Conservation (phyloP, 345 rosid genomes). For the Bruguiera gymnorhiza region DNA sequence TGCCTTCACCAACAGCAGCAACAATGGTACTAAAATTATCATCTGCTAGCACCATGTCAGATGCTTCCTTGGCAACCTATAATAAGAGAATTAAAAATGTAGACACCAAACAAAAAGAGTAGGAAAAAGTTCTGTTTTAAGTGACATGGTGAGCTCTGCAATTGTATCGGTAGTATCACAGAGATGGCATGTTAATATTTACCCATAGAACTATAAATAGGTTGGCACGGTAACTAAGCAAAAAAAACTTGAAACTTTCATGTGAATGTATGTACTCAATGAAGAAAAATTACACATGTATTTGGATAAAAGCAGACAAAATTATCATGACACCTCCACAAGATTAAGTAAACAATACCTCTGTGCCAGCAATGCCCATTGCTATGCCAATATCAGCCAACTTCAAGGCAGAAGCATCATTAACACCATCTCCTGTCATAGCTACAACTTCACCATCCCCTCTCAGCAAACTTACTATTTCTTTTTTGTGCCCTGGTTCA, state of each 20-base stretch:
- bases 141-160: background rate
- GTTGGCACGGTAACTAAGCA: no score
- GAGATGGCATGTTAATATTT: no score
- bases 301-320: no score
- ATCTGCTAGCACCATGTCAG: constrained; percentile 99
- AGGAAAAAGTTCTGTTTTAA: background rate
- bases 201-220: no score
- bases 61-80: constrained; percentile 97
- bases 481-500: constrained; percentile 96
- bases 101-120: background rate
- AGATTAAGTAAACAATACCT: constrained; percentile 41
- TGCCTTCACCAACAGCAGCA: constrained; percentile 95
- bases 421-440: constrained; percentile 99
- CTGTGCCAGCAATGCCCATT: constrained; percentile 97
- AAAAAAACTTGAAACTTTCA: no score
- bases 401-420: constrained; percentile 96
- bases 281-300: no score
- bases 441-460: constrained; percentile 98
- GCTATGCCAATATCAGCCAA: constrained; percentile 96
- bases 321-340: background rate
- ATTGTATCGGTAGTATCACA: no score
- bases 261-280: no score
- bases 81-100: background rate
- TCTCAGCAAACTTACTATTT: constrained; percentile 92
- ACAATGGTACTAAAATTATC: constrained; percentile 96